These are phyloP conservation scores for Citrus reticulata DNA, from an alignment of 345 rosid species.

Conservation along the genomic window DNA sequence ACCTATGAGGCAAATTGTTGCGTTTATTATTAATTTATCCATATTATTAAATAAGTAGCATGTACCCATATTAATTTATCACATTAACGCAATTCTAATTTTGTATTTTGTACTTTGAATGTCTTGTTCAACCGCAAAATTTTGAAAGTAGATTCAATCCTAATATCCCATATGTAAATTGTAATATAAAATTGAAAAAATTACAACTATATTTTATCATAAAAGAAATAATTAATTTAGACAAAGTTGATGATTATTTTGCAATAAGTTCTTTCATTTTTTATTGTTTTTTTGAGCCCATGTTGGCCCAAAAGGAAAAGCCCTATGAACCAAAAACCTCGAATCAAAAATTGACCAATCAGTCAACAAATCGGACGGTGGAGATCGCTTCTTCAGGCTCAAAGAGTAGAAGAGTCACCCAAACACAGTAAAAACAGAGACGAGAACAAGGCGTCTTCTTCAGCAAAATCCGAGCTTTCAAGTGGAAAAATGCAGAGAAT, in stretches of 20 bases:
- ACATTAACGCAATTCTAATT: too few species aligned
- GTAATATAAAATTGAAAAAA: too few species aligned
- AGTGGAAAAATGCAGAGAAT: conserved; percentile 45
- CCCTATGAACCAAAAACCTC: not conserved
- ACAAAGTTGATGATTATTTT: not conserved
- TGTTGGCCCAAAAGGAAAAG: not conserved
- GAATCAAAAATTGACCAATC: not conserved
- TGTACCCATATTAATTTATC: too few species aligned
- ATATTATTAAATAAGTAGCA: not conserved
- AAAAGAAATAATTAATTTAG: too few species aligned
- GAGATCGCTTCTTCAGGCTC: not conserved
- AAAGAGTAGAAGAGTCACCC: not conserved
- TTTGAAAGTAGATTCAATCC: too few species aligned
- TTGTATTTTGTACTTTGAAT: too few species aligned
- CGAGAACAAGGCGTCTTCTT: not conserved
- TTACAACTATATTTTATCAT: too few species aligned
- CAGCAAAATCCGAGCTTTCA: not conserved
- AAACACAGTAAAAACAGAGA: not conserved
- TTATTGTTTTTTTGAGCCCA: not conserved
- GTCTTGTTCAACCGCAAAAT: too few species aligned
- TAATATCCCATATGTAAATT: too few species aligned
- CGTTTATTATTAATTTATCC: not conserved
- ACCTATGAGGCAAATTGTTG: not conserved
- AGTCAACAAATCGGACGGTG: conserved; percentile 1
- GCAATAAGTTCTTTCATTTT: not conserved